Percentiles rank a stretch among this genome's conserved stretches.
Evolutionary conservation across 1,139 yeast genomes (phyloP).

Genomic region (Debaryomyces fabryi): DNA sequence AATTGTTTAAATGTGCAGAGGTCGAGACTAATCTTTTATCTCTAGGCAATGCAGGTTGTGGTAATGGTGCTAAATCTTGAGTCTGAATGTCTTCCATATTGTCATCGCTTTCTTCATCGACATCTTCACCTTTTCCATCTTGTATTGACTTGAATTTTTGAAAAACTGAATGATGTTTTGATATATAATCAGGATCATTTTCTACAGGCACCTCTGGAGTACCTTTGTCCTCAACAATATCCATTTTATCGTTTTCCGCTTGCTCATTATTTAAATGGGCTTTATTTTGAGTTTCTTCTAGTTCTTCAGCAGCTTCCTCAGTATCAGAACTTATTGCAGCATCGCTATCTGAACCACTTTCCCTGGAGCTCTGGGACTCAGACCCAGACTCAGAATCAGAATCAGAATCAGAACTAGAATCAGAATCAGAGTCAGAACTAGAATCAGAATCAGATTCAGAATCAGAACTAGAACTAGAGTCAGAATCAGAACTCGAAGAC

Average conservation of each 20-base stretch:
- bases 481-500: neutral
- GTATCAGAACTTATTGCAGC: conserved; percentile 1
- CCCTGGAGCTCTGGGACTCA: neutral
- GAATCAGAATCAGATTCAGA: conserved; percentile 1
- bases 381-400: conserved; percentile 1
- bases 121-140: conserved; percentile 5
- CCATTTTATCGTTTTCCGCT: conserved; percentile 18
- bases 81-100: conserved; percentile 30
- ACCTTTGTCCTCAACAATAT: conserved; percentile 17
- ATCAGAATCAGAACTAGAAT: neutral
- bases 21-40: conserved; percentile 47
- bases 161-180: conserved; percentile 36
- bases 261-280: conserved; percentile 11
- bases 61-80: conserved; percentile 73
- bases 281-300: conserved; percentile 15
- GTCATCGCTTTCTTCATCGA: conserved; percentile 13
- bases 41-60: conserved; percentile 72
- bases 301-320: conserved; percentile 13
- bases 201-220: conserved; percentile 5
- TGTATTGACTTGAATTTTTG: conserved; percentile 27
- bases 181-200: conserved; percentile 22
- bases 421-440: neutral
- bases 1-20: conserved; percentile 41
- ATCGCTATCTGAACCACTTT: conserved; percentile 3
- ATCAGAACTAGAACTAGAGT: neutral